A percentile compares a stretch with the other conserved stretches of the same genome.
phyloP scores from a whole-genome alignment of 2,329 filamentous ascomycete species.

The Colletotrichum simmondsii region DNA sequence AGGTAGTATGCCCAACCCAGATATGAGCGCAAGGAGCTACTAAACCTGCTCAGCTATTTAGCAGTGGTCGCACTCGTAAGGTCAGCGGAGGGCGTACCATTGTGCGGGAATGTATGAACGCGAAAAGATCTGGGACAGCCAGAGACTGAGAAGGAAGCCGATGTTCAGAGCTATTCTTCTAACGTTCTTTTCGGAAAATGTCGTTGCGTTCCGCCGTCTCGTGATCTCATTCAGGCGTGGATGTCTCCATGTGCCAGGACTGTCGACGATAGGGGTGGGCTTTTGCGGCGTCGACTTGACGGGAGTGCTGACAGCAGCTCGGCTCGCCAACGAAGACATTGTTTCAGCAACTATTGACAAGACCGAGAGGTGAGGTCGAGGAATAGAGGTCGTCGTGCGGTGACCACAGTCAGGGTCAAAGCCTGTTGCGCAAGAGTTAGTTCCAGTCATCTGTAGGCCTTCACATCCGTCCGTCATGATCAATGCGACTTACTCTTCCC shows the following conservation, averaged over 20 bases:
- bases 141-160: constrained; percentile 54
- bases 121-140: constrained; percentile 47
- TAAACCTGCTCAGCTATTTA: constrained; percentile 20
- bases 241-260: constrained; percentile 89
- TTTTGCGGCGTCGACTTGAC: constrained; percentile 53
- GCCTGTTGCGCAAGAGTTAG: constrained; percentile 26
- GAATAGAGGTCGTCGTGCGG: constrained; percentile 9
- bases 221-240: constrained; percentile 90
- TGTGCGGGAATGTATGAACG: constrained; percentile 49
- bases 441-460: background rate
- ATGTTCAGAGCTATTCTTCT: constrained; percentile 76
- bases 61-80: background rate
- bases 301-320: constrained; percentile 45
- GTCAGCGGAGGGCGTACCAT: constrained; percentile 47
- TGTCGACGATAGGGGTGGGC: constrained; percentile 52
- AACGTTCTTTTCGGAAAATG: constrained; percentile 83
- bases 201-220: constrained; percentile 79
- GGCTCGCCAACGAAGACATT: constrained; percentile 44
- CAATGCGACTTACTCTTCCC: constrained; percentile 5
- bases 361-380: background rate
- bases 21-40: constrained; percentile 41
- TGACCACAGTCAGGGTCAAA: constrained; percentile 25
- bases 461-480: background rate
- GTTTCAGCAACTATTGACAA: constrained; percentile 1
- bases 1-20: constrained; percentile 56